phyloP scores from a whole-genome alignment of 2,329 filamentous ascomycete species.

The Aaosphaeria pasadenensis region DNA sequence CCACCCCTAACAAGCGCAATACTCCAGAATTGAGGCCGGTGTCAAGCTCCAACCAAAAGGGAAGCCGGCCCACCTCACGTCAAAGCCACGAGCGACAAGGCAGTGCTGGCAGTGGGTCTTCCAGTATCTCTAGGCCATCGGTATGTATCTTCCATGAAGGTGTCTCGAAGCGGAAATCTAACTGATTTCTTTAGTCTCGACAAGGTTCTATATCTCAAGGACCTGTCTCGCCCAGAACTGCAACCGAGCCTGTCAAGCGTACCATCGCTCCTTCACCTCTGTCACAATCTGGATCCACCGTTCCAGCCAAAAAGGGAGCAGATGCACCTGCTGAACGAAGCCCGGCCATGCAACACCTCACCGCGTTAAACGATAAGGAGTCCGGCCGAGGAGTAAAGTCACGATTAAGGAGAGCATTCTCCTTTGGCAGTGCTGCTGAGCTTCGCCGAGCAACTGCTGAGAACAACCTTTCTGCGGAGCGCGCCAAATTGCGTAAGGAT shows the following conservation, averaged over 20 bases:
- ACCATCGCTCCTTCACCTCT: slow-evolving; percentile 46
- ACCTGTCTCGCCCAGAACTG: slow-evolving; percentile 16
- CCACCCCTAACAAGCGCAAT: slow-evolving; percentile 12
- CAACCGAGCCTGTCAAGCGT: slow-evolving; percentile 39
- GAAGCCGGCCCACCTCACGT: slow-evolving; percentile 29
- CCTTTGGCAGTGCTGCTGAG: slow-evolving; percentile 93
- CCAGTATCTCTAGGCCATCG: slow-evolving; percentile 28
- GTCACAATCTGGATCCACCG: slow-evolving; percentile 39
- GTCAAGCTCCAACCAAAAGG: slow-evolving; percentile 28
- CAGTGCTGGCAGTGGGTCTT: slow-evolving; percentile 38
- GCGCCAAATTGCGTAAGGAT: slow-evolving; percentile 54
- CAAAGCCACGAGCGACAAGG: slow-evolving; percentile 35
- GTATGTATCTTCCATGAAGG: slow-evolving; percentile 17
- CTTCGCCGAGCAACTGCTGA: slow-evolving; percentile 71
- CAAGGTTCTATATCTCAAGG: slow-evolving; percentile 14
- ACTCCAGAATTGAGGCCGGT: slow-evolving; percentile 19
- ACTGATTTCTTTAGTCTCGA: slow-evolving; percentile 13
- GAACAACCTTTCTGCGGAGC: slow-evolving; percentile 51
- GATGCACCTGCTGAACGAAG: slow-evolving; percentile 43
- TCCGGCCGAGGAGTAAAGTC: slow-evolving; percentile 79
- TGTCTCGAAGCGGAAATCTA: no score
- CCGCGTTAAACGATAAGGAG: slow-evolving; percentile 82
- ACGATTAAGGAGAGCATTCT: slow-evolving; percentile 84
- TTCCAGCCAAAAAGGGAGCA: slow-evolving; percentile 27
- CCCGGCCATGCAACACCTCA: slow-evolving; percentile 78